Evolutionary conservation across 345 rosid genomes (phyloP).

Genomic region (Eucalyptus curtisii): DNA sequence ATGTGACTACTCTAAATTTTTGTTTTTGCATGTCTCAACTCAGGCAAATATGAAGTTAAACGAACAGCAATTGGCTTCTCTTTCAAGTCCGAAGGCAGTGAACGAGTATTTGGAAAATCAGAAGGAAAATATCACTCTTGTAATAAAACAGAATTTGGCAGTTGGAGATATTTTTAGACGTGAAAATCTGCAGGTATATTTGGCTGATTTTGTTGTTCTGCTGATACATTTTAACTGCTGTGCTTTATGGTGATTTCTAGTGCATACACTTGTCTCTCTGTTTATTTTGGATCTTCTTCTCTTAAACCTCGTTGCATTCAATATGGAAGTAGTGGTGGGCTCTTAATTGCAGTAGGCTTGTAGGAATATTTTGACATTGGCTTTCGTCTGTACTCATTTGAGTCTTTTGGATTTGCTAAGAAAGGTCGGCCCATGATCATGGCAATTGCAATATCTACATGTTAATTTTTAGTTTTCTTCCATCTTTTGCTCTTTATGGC

Average conservation of each 20-base stretch:
- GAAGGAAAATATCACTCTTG: conserved; percentile 42
- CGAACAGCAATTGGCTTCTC: conserved; percentile 65
- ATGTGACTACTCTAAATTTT: neutral
- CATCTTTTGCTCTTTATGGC: neutral
- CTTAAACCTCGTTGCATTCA: neutral
- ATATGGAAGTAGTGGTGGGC: neutral
- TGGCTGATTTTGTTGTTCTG: neutral
- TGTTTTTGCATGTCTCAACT: neutral
- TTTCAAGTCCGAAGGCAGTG: conserved; percentile 77
- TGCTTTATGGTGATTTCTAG: neutral
- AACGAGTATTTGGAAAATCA: conserved; percentile 65
- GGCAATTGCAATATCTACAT: neutral
- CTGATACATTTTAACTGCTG: neutral
- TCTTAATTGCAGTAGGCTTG: neutral
- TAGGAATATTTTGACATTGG: neutral
- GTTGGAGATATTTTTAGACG: conserved; percentile 77
- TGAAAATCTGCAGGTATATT: conserved; percentile 58
- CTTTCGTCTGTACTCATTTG: neutral
- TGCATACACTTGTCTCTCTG: neutral
- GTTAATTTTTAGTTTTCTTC: neutral
- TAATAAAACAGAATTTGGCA: conserved; percentile 64
- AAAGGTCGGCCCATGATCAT: neutral
- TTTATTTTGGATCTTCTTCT: neutral
- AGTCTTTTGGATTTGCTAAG: neutral
- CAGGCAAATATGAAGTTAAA: conserved; percentile 70